These are phyloP conservation scores for Claviceps spartinae DNA, from an alignment of 2,329 filamentous ascomycete species.

Conservation along the genomic window DNA sequence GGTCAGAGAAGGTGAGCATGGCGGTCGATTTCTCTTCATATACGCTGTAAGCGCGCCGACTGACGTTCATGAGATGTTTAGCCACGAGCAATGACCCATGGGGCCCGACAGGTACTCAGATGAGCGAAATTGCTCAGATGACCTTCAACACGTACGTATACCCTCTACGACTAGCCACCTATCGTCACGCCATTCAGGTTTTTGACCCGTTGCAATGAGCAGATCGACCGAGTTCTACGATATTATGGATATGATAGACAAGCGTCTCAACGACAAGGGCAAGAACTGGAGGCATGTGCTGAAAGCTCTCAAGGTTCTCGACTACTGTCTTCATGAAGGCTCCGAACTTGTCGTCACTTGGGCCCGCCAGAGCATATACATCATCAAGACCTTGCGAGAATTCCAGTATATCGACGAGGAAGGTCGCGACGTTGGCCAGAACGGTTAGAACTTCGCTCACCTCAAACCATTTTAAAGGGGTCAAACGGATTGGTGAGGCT, in stretches of 20 bases:
- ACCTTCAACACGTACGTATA: slow-evolving; percentile 87
- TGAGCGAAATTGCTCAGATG: slow-evolving; percentile 96
- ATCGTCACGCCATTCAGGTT: neutral
- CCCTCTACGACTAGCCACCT: neutral
- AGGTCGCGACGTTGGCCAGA: slow-evolving; percentile 86
- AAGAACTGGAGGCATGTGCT: slow-evolving; percentile 99
- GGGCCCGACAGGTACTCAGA: slow-evolving; percentile 94
- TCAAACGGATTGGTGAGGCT: slow-evolving; percentile 4
- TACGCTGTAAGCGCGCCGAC: neutral
- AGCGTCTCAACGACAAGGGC: slow-evolving; percentile 95
- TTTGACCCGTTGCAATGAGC: neutral
- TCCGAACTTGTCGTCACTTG: slow-evolving; percentile 94
- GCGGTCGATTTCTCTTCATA: neutral
- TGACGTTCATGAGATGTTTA: slow-evolving; percentile 25
- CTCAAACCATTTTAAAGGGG: neutral
- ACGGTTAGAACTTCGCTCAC: slow-evolving; percentile 48
- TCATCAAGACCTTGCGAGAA: slow-evolving; percentile 95
- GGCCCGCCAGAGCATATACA: slow-evolving; percentile 95
- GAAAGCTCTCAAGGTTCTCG: slow-evolving; percentile 92
- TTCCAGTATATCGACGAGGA: slow-evolving; percentile 97
- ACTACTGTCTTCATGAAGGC: slow-evolving; percentile 95
- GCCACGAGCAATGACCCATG: slow-evolving; percentile 98
- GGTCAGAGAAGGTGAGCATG: slow-evolving; percentile 72
- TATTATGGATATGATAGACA: slow-evolving; percentile 99
- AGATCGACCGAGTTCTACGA: slow-evolving; percentile 97